These are phyloP conservation scores for Camellia oleifera DNA, from an alignment of 179 eudicot species.

Conservation along the genomic window DNA sequence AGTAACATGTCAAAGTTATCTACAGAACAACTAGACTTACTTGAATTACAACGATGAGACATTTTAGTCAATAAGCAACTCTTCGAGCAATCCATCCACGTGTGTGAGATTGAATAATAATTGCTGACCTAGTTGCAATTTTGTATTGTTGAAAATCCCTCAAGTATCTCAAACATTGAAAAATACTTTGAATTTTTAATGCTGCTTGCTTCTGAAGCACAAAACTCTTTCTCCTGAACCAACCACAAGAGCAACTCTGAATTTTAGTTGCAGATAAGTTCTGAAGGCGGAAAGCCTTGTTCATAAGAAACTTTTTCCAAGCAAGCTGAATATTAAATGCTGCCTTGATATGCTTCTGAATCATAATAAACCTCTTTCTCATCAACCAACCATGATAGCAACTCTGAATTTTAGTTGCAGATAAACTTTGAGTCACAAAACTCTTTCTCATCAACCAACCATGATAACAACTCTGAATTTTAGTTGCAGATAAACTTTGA, in stretches of 20 bases:
- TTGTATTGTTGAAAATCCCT: conserved; percentile 35
- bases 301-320: not conserved
- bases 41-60: conserved; percentile 43
- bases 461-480: too few species aligned
- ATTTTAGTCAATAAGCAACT: conserved; percentile 32
- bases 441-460: too few species aligned
- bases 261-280: too few species aligned
- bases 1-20: not conserved
- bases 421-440: too few species aligned
- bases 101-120: too few species aligned
- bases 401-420: too few species aligned
- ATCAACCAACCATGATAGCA: too few species aligned
- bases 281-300: too few species aligned
- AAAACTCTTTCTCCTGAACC: conserved; percentile 37
- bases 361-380: conserved; percentile 27
- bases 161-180: conserved; percentile 34
- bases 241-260: conserved; percentile 35
- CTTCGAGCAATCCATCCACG: conserved; percentile 24
- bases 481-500: too few species aligned
- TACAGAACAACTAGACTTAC: conserved; percentile 35
- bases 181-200: conserved; percentile 49
- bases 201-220: conserved; percentile 44
- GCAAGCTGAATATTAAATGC: too few species aligned
- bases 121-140: not conserved
- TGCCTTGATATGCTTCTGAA: too few species aligned